phyloP scores from a whole-genome alignment of 768 basidiomycete genomes.

The Fomitopsis pulvina region DNA sequence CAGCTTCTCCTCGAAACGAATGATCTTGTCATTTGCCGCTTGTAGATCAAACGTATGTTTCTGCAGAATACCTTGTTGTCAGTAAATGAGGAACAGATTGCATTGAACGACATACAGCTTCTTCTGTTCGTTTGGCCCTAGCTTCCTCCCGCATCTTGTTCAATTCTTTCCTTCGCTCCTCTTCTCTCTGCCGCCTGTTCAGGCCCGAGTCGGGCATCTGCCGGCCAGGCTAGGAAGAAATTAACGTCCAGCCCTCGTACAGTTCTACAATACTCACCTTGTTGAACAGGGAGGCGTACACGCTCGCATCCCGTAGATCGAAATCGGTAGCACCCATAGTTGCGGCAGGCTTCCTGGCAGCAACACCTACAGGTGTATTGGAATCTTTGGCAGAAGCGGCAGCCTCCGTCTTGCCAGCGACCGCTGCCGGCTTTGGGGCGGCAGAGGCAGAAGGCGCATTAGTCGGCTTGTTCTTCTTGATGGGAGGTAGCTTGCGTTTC shows the following conservation, averaged over 20 bases:
- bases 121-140: slow-evolving; percentile 45
- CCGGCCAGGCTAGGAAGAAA: slow-evolving; percentile 14
- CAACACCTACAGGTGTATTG: neutral
- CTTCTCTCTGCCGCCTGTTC: slow-evolving; percentile 56
- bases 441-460: slow-evolving; percentile 21
- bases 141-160: slow-evolving; percentile 68
- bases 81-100: slow-evolving; percentile 22
- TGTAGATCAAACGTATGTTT: slow-evolving; percentile 21
- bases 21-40: slow-evolving; percentile 32
- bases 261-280: slow-evolving; percentile 12
- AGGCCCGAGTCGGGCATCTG: slow-evolving; percentile 20
- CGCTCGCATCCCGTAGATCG: slow-evolving; percentile 51
- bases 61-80: slow-evolving; percentile 8
- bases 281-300: slow-evolving; percentile 59
- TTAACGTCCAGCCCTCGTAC: neutral
- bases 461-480: slow-evolving; percentile 56
- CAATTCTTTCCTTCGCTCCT: slow-evolving; percentile 62
- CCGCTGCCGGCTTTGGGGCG: slow-evolving; percentile 19
- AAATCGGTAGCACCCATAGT: slow-evolving; percentile 47
- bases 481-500: slow-evolving; percentile 62
- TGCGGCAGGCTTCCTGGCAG: slow-evolving; percentile 33
- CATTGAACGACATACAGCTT: slow-evolving; percentile 38
- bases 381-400: neutral
- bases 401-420: slow-evolving; percentile 12
- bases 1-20: slow-evolving; percentile 54